These are phyloP conservation scores for Coleophoma crateriformis DNA, from an alignment of 2,329 filamentous ascomycete species.

Conservation along the genomic window DNA sequence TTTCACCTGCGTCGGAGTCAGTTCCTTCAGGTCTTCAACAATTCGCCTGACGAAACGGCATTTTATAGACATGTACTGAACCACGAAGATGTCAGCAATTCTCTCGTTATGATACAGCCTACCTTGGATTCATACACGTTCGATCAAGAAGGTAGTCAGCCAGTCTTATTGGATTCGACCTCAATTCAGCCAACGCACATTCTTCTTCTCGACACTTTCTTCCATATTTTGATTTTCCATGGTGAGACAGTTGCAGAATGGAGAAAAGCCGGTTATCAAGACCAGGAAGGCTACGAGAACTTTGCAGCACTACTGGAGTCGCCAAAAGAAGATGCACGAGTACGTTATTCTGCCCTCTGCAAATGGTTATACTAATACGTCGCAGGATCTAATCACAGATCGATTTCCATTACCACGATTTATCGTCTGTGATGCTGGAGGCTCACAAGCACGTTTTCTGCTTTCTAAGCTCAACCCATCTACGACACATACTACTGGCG, in stretches of 20 bases:
- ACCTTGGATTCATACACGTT: slow-evolving; percentile 97
- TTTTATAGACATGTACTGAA: slow-evolving; percentile 97
- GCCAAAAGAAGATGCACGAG: slow-evolving; percentile 93
- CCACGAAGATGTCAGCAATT: slow-evolving; percentile 95
- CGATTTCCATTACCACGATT: slow-evolving; percentile 97
- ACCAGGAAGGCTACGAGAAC: slow-evolving; percentile 97
- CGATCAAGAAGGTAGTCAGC: slow-evolving; percentile 86
- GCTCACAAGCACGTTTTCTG: slow-evolving; percentile 94
- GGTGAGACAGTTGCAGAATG: slow-evolving; percentile 97
- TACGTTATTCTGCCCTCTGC: slow-evolving; percentile 40
- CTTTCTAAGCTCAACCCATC: slow-evolving; percentile 96
- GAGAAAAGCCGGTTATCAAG: slow-evolving; percentile 96
- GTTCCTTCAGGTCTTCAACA: slow-evolving; percentile 99
- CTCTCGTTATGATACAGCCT: slow-evolving; percentile 97
- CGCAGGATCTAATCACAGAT: slow-evolving; percentile 88
- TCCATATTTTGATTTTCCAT: slow-evolving; percentile 99
- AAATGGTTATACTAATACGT: slow-evolving; percentile 13
- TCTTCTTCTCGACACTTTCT: slow-evolving; percentile 94
- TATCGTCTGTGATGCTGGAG: slow-evolving; percentile 97
- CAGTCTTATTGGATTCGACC: slow-evolving; percentile 92
- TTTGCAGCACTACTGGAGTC: slow-evolving; percentile 83
- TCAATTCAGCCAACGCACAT: slow-evolving; percentile 95
- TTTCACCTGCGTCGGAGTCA: slow-evolving; percentile 96
- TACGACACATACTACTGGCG: slow-evolving; percentile 90
- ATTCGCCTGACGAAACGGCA: slow-evolving; percentile 97